Conservation (phyloP, 139 green algal species). For the Coelastrella sp. region DNA sequence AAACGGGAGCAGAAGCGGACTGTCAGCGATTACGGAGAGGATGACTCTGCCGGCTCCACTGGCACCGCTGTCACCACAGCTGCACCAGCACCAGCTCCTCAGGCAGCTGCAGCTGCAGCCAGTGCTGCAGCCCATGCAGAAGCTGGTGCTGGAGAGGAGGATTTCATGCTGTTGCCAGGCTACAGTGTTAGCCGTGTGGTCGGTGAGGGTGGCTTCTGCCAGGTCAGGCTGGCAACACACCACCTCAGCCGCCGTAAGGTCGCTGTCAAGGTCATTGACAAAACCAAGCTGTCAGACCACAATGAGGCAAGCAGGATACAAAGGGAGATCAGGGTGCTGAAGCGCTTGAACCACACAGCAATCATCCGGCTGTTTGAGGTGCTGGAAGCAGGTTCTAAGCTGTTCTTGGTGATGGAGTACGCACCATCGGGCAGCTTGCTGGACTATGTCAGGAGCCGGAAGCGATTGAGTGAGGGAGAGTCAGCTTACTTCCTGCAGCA, state of each 20-base stretch:
- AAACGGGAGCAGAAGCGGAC: conserved; percentile 24
- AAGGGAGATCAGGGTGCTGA: conserved; percentile 89
- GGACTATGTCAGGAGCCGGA: conserved; percentile 87
- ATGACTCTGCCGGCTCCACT: neutral
- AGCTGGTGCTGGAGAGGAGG: neutral
- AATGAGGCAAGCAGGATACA: conserved; percentile 69
- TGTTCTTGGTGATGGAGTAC: conserved; percentile 95
- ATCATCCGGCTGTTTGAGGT: conserved; percentile 86
- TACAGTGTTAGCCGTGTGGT: conserved; percentile 86
- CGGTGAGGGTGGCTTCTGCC: conserved; percentile 92
- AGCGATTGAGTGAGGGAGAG: conserved; percentile 84
- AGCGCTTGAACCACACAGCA: conserved; percentile 74
- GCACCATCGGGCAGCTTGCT: conserved; percentile 84
- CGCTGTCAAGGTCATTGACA: conserved; percentile 93
- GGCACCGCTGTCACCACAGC: neutral
- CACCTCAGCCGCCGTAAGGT: conserved; percentile 75
- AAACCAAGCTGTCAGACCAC: conserved; percentile 75
- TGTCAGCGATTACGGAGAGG: conserved; percentile 37
- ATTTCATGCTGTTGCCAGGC: conserved; percentile 62
- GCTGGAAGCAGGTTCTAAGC: conserved; percentile 69
- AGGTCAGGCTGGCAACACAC: conserved; percentile 80
- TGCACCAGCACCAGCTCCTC: neutral
- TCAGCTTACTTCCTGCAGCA: conserved; percentile 81
- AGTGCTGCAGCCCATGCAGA: conserved; percentile 2
- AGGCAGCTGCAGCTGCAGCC: neutral